Evolutionary conservation across 2,329 filamentous ascomycete genomes (phyloP).

Genomic region (Cladosporium sp.): DNA sequence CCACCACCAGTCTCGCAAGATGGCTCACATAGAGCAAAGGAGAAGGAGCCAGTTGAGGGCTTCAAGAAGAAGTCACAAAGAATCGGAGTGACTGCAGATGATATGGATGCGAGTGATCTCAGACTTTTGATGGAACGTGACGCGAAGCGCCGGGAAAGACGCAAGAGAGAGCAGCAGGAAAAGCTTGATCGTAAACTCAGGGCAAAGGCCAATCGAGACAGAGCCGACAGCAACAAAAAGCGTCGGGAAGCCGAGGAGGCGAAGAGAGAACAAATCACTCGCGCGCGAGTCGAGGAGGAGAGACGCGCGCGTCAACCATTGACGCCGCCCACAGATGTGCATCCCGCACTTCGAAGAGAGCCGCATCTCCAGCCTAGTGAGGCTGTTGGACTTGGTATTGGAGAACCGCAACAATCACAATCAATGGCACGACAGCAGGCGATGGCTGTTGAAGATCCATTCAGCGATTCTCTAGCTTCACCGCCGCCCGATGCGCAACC

Average conservation of each 20-base stretch:
- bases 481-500: conserved; percentile 15
- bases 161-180: conserved; percentile 64
- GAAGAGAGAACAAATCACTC: conserved; percentile 28
- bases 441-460: conserved; percentile 22
- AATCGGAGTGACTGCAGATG: conserved; percentile 71
- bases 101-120: conserved; percentile 77
- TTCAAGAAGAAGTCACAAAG: conserved; percentile 38
- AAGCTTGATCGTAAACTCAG: conserved; percentile 62
- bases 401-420: conserved; percentile 7
- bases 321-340: conserved; percentile 29
- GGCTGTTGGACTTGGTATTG: conserved; percentile 29
- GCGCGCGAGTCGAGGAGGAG: conserved; percentile 24
- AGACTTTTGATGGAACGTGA: conserved; percentile 90
- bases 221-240: conserved; percentile 29
- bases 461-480: conserved; percentile 22
- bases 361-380: conserved; percentile 16
- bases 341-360: conserved; percentile 31
- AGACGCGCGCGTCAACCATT: conserved; percentile 20
- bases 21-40: conserved; percentile 22
- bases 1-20: conserved; percentile 11
- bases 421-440: background rate
- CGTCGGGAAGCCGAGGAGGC: conserved; percentile 52
- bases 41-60: conserved; percentile 29
- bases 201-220: conserved; percentile 60
- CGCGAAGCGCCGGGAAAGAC: conserved; percentile 71